Evolutionary conservation across 2,329 filamentous ascomycete genomes (phyloP).

Genomic region (Pseudocercospora vitis): DNA sequence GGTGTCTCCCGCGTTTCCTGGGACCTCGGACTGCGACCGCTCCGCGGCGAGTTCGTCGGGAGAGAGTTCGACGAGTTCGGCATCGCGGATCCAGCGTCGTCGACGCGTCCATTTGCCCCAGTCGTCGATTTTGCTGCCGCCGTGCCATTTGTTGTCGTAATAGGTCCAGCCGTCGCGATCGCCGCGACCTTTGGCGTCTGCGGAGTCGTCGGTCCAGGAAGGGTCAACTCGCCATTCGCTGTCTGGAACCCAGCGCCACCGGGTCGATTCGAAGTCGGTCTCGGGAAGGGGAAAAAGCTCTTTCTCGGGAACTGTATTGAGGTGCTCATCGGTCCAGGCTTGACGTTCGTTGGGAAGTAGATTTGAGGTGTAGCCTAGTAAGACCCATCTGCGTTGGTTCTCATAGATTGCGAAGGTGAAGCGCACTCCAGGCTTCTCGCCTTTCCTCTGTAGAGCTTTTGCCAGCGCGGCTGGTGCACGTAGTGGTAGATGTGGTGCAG

Average conservation of each 20-base stretch:
- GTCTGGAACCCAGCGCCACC: constrained; percentile 80
- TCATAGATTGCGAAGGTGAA: constrained; percentile 98
- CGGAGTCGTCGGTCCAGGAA: constrained; percentile 52
- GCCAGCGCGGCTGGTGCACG: constrained; percentile 23
- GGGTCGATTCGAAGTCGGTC: constrained; percentile 62
- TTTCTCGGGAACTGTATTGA: constrained; percentile 74
- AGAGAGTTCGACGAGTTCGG: constrained; percentile 79
- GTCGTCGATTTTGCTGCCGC: constrained; percentile 81
- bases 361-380: constrained; percentile 89
- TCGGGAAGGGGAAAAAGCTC: constrained; percentile 70
- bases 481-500: constrained; percentile 22
- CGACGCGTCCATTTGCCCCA: constrained; percentile 94
- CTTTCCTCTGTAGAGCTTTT: constrained; percentile 44
- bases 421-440: constrained; percentile 68
- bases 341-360: constrained; percentile 87
- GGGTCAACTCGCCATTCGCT: constrained; percentile 87
- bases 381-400: constrained; percentile 93
- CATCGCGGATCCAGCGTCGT: constrained; percentile 94
- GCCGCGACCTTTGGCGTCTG: constrained; percentile 36
- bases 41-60: constrained; percentile 23
- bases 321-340: constrained; percentile 94
- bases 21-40: not conserved
- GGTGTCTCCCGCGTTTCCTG: constrained; percentile 1
- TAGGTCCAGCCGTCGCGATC: constrained; percentile 86
- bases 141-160: constrained; percentile 98